Conservation (phyloP, 2,329 filamentous ascomycete species). For the Phaeosphaeria sp. region DNA sequence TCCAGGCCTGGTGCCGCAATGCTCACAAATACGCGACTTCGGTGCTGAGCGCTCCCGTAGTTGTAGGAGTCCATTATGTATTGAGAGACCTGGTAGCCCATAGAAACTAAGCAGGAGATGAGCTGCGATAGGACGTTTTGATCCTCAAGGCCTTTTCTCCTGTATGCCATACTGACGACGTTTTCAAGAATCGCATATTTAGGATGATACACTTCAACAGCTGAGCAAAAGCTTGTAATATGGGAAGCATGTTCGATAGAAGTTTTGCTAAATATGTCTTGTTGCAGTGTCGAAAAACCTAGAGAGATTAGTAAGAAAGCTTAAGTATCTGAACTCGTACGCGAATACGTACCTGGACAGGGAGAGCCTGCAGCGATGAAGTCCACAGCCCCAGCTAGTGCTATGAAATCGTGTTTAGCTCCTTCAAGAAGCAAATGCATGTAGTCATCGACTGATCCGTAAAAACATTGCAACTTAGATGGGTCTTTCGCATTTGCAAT, state of each 20-base stretch:
- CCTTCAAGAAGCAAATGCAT: constrained; percentile 64
- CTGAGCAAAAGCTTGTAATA: constrained; percentile 76
- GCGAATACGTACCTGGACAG: constrained; percentile 60
- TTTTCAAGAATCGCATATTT: constrained; percentile 81
- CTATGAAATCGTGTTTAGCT: constrained; percentile 50
- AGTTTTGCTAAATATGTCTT: constrained; percentile 58
- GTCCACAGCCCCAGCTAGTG: constrained; percentile 68
- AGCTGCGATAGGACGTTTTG: constrained; percentile 76
- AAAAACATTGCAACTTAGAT: constrained; percentile 61
- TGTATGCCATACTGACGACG: constrained; percentile 69
- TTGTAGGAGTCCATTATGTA: constrained; percentile 73
- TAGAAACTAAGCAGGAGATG: constrained; percentile 72
- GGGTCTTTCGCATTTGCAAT: constrained; percentile 66
- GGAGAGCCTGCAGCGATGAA: constrained; percentile 77
- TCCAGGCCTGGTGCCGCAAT: constrained; percentile 71
- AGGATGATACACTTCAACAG: constrained; percentile 75
- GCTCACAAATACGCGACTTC: constrained; percentile 72
- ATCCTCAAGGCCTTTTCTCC: constrained; percentile 50
- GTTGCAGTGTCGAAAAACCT: constrained; percentile 73
- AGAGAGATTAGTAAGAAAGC: neutral
- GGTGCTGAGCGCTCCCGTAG: constrained; percentile 69
- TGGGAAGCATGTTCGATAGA: constrained; percentile 77
- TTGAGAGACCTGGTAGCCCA: constrained; percentile 78
- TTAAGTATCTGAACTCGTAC: neutral
- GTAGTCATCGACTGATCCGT: constrained; percentile 76